These are phyloP conservation scores for Daldinia caldariorum DNA, from an alignment of 495 filamentous ascomycete species.

Conservation along the genomic window DNA sequence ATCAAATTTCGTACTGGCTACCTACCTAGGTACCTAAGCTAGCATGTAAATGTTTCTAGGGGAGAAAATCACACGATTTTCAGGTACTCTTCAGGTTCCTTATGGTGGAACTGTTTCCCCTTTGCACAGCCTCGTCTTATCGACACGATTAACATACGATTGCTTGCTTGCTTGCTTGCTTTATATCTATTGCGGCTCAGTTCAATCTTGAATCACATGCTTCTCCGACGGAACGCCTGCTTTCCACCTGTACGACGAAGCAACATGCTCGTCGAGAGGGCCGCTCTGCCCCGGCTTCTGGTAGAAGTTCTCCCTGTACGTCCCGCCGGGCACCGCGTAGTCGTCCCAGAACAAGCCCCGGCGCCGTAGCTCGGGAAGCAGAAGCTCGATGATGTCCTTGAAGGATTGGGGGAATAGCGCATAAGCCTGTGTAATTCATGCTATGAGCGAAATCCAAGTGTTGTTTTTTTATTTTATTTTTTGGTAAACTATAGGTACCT, in stretches of 20 bases:
- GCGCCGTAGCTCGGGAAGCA: conserved; percentile 64
- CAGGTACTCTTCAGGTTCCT: neutral
- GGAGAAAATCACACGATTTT: conserved; percentile 5
- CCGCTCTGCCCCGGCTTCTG: conserved; percentile 45
- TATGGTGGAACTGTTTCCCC: neutral
- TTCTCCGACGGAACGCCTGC: conserved; percentile 48
- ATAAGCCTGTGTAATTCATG: conserved; percentile 56
- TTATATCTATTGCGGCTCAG: neutral
- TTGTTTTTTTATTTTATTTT: too few species aligned
- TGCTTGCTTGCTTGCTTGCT: neutral
- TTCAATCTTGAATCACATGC: conserved; percentile 45
- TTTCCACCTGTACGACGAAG: conserved; percentile 50
- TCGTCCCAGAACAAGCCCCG: conserved; percentile 62
- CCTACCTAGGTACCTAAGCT: too few species aligned
- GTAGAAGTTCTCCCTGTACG: conserved; percentile 58
- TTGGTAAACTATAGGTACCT: too few species aligned
- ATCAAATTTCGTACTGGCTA: neutral
- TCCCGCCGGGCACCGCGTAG: conserved; percentile 58
- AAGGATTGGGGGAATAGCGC: conserved; percentile 69
- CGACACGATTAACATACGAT: neutral
- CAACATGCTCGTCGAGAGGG: conserved; percentile 49
- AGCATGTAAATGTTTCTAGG: neutral
- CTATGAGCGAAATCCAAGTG: conserved; percentile 12
- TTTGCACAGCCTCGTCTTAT: neutral
- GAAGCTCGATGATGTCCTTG: conserved; percentile 64